Evolutionary conservation across 331 rosid genomes (phyloP).

Genomic region (Spiraea crenata): DNA sequence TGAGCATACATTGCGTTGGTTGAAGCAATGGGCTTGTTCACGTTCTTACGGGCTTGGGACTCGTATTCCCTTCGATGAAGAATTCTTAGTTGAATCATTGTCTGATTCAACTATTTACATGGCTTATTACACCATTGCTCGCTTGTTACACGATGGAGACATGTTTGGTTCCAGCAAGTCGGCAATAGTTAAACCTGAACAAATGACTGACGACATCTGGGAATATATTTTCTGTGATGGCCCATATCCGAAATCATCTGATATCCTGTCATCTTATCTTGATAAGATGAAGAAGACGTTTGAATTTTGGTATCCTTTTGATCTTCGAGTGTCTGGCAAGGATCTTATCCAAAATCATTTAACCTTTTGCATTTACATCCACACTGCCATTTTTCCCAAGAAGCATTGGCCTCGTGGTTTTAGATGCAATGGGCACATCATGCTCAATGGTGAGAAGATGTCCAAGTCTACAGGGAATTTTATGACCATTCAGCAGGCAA

Average conservation of each 20-base stretch:
- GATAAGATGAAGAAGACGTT: slow-evolving; percentile 80
- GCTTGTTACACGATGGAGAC: slow-evolving; percentile 64
- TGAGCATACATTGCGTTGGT: slow-evolving; percentile 83
- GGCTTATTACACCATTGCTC: slow-evolving; percentile 96
- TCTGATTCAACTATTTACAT: slow-evolving; percentile 95
- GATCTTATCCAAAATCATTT: slow-evolving; percentile 94
- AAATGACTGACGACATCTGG: slow-evolving; percentile 86
- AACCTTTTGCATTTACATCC: slow-evolving; percentile 82
- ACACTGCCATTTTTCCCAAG: slow-evolving; percentile 67
- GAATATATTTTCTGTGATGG: slow-evolving; percentile 79
- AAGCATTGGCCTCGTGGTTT: slow-evolving; percentile 87
- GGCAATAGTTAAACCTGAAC: slow-evolving; percentile 54
- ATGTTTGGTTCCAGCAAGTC: slow-evolving; percentile 59
- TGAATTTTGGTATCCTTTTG: slow-evolving; percentile 98
- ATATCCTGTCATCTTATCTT: slow-evolving; percentile 51
- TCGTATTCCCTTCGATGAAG: slow-evolving; percentile 92
- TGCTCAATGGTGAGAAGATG: slow-evolving; percentile 90
- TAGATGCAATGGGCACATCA: slow-evolving; percentile 88
- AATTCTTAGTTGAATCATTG: slow-evolving; percentile 78
- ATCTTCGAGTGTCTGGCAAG: slow-evolving; percentile 89
- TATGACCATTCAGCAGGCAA: slow-evolving; percentile 73
- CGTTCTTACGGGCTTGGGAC: slow-evolving; percentile 91
- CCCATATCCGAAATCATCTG: slow-evolving; percentile 57
- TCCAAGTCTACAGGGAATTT: slow-evolving; percentile 94
- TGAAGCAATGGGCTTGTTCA: slow-evolving; percentile 95